Base-by-base conservation (phyloP, 2,329 filamentous ascomycete species). In the Lecanicillium sp. region DNA sequence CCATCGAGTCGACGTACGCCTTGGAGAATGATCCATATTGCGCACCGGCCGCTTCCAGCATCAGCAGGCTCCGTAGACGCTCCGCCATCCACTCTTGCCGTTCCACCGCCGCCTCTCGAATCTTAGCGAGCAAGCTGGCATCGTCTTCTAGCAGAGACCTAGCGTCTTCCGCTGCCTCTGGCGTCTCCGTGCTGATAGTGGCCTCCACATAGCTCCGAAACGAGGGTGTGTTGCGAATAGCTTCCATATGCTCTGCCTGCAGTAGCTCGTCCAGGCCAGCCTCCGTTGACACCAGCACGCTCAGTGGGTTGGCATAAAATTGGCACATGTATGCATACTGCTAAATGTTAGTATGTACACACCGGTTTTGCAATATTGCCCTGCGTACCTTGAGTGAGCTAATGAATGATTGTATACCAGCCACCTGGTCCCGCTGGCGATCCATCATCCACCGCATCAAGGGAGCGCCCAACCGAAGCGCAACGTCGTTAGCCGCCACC, bases 281-380 rank as follows among this genome's bases (percentile, higher is more conserved):
- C 28, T 43, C 48, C 17, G 44, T 44, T 3, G 62, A 61, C 9
- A 79, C 58, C 25, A 90, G 68, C 4, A 86, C 57, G 44, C 79
- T 85, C 4, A 88, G 64, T 1, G 82, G 76, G 48, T 88, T 90
- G 29, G 82, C 83, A 49, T 86, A 90, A 52, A 85, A 90, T 55
- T 88, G 83, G 41, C 81, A 85, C 85, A 94, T 89, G 53, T 88
- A 87, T 1, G 81, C 78, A 59, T 90, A 92, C 74, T 86, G 55
- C 14, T 44, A 5, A n/a, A 14, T 11, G 17, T 35, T 40, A 41
- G 29, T 25, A 25, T 28, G 25, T 12, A 15, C 13, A 11, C 4
- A 35, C 20, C 12, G 20, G 5, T 9, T 9, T 2, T 13, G 18
- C 17, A 32, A 6, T 14, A 12, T 12, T 19, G 17, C 13, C 2